Percentiles rank a stretch among this genome's conserved stretches.
These are phyloP conservation scores for Fomitopsis pinicola DNA, from an alignment of 1,284 basidiomycete species.

Conservation along the genomic window DNA sequence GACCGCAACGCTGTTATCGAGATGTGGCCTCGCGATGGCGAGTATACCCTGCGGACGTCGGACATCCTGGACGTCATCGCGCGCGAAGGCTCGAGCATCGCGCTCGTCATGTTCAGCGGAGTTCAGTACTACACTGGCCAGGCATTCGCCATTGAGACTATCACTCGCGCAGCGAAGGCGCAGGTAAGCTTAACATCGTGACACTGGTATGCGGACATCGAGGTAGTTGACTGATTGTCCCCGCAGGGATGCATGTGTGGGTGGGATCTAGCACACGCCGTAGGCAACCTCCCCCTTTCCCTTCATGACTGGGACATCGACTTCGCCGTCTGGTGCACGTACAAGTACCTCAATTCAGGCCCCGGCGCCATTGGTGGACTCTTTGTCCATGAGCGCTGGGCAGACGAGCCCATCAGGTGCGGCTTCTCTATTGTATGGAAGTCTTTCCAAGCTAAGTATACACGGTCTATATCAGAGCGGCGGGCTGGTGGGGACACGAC, in stretches of 20 bases:
- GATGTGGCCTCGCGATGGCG: conserved; percentile 76
- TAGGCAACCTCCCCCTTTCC: conserved; percentile 87
- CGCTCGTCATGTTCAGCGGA: conserved; percentile 86
- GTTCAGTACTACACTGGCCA: conserved; percentile 99
- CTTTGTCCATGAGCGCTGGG: conserved; percentile 85
- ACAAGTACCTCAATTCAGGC: conserved; percentile 97
- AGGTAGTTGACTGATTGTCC: background rate
- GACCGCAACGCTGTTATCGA: conserved; percentile 77
- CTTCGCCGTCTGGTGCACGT: conserved; percentile 97
- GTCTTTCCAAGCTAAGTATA: conserved; percentile 5
- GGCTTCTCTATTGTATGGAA: background rate
- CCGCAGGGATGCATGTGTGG: conserved; percentile 85
- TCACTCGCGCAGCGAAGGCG: conserved; percentile 82
- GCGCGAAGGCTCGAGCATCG: conserved; percentile 71
- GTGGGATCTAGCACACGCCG: conserved; percentile 95
- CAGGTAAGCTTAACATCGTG: conserved; percentile 41
- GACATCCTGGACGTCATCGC: conserved; percentile 84
- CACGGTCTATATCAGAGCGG: conserved; percentile 50
- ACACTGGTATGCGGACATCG: background rate
- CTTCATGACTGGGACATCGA: conserved; percentile 95
- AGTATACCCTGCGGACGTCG: conserved; percentile 83
- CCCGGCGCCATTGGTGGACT: conserved; percentile 95
- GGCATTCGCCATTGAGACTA: conserved; percentile 81
- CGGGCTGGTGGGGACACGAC: conserved; percentile 99
- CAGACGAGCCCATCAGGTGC: conserved; percentile 35